These are phyloP conservation scores for Mimosa pudica DNA, from an alignment of 306 rosid genomes.

Conservation along the genomic window DNA sequence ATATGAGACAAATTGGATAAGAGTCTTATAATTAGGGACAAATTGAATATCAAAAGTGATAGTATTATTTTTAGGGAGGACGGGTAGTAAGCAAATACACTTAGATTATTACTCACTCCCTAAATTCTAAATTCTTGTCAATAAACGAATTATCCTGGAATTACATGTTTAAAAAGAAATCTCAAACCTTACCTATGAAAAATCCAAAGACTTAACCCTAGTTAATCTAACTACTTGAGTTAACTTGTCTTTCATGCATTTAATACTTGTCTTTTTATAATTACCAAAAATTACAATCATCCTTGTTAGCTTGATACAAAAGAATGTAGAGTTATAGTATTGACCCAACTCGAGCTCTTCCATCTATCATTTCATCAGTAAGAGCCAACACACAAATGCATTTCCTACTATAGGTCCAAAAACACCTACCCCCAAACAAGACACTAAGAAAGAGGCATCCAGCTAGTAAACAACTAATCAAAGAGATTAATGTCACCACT, in stretches of 20 bases:
- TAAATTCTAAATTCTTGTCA: neutral
- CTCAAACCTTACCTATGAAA: neutral
- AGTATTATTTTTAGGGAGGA: too few species aligned
- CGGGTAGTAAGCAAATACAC: too few species aligned
- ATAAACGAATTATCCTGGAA: neutral
- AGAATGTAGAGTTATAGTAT: neutral
- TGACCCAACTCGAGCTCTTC: neutral
- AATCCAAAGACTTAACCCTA: neutral
- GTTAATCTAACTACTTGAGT: neutral
- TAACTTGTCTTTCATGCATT: neutral
- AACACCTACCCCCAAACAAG: slow-evolving; percentile 27
- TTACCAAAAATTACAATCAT: neutral
- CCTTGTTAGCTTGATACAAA: neutral
- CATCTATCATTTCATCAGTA: neutral
- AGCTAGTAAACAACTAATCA: slow-evolving; percentile 86
- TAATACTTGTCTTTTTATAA: neutral
- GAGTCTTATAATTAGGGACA: too few species aligned
- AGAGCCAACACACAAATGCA: neutral
- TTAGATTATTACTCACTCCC: neutral
- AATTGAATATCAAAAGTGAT: too few species aligned
- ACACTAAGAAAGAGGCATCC: slow-evolving; percentile 41
- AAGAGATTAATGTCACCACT: slow-evolving; percentile 37
- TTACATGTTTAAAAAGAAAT: neutral
- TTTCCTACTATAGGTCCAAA: slow-evolving; percentile 32
- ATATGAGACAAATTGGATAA: too few species aligned